Evolutionary conservation across 352 stramenopile species (phyloP).

Genomic region (Hyaloperonospora brassicae): DNA sequence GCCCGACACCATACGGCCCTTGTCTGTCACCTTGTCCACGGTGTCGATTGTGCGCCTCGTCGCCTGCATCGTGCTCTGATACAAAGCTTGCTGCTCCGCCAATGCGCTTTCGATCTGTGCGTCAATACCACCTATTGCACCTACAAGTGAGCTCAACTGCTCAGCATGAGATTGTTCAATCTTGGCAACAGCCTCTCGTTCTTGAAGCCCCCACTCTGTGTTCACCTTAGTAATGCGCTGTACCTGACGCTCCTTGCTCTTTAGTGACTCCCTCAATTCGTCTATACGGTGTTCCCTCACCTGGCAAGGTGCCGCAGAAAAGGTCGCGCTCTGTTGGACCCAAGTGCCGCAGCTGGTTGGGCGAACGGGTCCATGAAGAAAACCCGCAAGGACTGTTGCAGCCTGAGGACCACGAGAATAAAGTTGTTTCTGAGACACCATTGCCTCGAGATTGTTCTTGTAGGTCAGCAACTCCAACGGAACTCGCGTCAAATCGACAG

Average conservation of each 20-base stretch:
- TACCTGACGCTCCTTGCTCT: slow-evolving; percentile 42
- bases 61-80: slow-evolving; percentile 71
- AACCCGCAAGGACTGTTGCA: slow-evolving; percentile 42
- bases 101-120: slow-evolving; percentile 42
- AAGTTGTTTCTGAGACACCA: slow-evolving; percentile 78
- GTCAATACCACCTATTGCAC: slow-evolving; percentile 31
- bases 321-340: slow-evolving; percentile 50
- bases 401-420: slow-evolving; percentile 48
- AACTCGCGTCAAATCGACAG: slow-evolving; percentile 29
- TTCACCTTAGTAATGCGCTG: slow-evolving; percentile 39
- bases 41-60: slow-evolving; percentile 71
- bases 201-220: slow-evolving; percentile 40
- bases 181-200: slow-evolving; percentile 37
- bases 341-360: slow-evolving; percentile 37
- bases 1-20: slow-evolving; percentile 54
- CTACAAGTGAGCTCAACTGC: slow-evolving; percentile 32
- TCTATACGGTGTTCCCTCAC: slow-evolving; percentile 39
- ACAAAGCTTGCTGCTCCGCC: slow-evolving; percentile 52
- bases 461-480: slow-evolving; percentile 66
- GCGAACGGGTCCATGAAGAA: slow-evolving; percentile 49
- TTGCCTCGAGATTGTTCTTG: slow-evolving; percentile 69
- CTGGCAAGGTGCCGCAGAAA: slow-evolving; percentile 43
- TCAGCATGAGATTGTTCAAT: slow-evolving; percentile 39
- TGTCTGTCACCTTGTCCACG: slow-evolving; percentile 57
- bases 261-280: slow-evolving; percentile 40